Base-by-base conservation (phyloP, 2,329 filamentous ascomycete genomes). In the Dryadomyces sulphureus region DNA sequence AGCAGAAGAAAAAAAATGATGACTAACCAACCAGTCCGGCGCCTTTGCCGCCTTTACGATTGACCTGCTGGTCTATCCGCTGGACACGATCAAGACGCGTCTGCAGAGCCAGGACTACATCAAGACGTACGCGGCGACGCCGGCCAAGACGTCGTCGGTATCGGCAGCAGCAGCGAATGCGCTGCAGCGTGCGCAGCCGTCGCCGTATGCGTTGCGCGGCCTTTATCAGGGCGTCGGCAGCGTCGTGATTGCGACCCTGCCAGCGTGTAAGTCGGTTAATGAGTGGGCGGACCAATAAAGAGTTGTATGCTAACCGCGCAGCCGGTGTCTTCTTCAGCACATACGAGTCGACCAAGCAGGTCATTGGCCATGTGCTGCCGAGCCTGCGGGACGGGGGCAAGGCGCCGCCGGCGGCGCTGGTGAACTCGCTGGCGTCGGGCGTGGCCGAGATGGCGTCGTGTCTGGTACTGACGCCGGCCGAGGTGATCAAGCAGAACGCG, bases 401-500 rank as follows among this genome's bases (percentile, higher is more conserved):
- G 5, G 40, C 36, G 1, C 38, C 87, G 0, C 84, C 85, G 1
- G 68, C 75, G 43, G 78, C 86, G 0, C 53, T 87, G 9, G 73
- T 88, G 46, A 82, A 94, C 59, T 74, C 83, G 6, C 62, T 74
- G 3, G 81, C 87, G 12, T 93, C 86, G 1, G 81, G 79, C 2
- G 64, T 77, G 16, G 89, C 82, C 1, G 89, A 95, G 62, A 74
- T 88, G 54, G 84, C 87, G 3, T 89, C 86, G 5, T 94, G 89
- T 58, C 70, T 87, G 19, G 84, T 94, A 50, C 74, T 94, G 32
- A 90, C 88, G 0, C 89, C 88, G 0, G 86, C 87, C 14, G 88
- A 94, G 60, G 85, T 94, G 7, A 76, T 94, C 52, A 94, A 95
- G 65, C 88, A 94, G 59, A 94, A 94, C 61, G 87, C 89, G 0